A percentile compares a stretch with the other conserved stretches of the same genome.
phyloP scores from a whole-genome alignment of 2,329 filamentous ascomycete genomes.

The Talaromyces sp. region DNA sequence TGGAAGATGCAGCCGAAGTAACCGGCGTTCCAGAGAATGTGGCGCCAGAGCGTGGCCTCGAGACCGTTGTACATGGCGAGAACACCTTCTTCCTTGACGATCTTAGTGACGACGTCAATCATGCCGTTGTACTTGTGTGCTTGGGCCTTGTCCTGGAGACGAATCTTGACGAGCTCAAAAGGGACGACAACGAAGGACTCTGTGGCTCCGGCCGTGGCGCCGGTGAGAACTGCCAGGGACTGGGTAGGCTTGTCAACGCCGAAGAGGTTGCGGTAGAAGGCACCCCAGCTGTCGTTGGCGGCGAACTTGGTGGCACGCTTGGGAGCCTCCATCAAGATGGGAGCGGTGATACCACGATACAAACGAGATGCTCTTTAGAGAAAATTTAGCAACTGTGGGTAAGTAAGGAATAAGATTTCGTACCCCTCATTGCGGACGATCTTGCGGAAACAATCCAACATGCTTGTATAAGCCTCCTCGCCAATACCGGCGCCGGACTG shows the following conservation, averaged over 20 bases:
- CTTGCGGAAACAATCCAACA: conserved; percentile 97
- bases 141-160: conserved; percentile 91
- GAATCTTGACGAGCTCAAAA: conserved; percentile 98
- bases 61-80: conserved; percentile 94
- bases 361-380: conserved; percentile 73
- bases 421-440: conserved; percentile 96
- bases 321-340: conserved; percentile 95
- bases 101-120: conserved; percentile 58
- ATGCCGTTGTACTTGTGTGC: conserved; percentile 66
- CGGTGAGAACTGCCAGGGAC: conserved; percentile 84
- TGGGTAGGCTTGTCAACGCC: conserved; percentile 86
- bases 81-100: conserved; percentile 74
- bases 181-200: conserved; percentile 96
- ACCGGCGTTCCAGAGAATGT: conserved; percentile 88
- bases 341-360: conserved; percentile 92
- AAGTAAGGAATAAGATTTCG: conserved; percentile 20
- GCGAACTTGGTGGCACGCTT: conserved; percentile 98
- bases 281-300: conserved; percentile 97
- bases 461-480: conserved; percentile 88
- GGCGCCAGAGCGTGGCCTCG: conserved; percentile 94
- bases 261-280: conserved; percentile 85
- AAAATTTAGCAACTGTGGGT: not conserved
- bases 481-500: conserved; percentile 70
- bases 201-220: conserved; percentile 89
- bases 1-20: conserved; percentile 99